Conservation (phyloP, 345 rosid genomes). For the Hypericum androsaemum region DNA sequence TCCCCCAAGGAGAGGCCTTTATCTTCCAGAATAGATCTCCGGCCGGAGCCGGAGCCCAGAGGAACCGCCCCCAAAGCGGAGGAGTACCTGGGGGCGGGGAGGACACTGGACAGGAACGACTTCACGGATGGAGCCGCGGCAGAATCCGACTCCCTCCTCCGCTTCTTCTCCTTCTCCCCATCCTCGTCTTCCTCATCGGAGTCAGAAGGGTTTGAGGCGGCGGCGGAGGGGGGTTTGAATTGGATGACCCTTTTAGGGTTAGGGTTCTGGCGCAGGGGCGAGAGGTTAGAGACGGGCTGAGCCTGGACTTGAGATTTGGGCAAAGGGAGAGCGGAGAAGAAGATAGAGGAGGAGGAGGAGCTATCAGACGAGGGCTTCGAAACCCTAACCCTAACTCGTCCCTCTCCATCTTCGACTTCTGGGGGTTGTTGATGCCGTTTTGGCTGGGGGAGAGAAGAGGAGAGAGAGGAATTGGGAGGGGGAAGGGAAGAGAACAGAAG, state of each 20-base stretch:
- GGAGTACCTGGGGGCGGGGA: conserved; percentile 70
- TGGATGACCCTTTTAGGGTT: conserved; percentile 54
- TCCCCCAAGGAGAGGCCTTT: conserved; percentile 24
- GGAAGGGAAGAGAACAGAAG: conserved; percentile 14
- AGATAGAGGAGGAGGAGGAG: conserved; percentile 6
- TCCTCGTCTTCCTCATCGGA: conserved; percentile 33
- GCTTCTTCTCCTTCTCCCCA: conserved; percentile 36
- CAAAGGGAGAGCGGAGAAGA: conserved; percentile 44
- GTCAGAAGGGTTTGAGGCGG: conserved; percentile 16
- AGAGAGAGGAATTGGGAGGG: conserved; percentile 25
- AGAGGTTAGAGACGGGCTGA: conserved; percentile 1
- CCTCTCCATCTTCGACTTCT: conserved; percentile 7
- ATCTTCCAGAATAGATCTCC: conserved; percentile 55
- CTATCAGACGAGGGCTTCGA: background rate
- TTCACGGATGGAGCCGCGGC: conserved; percentile 34
- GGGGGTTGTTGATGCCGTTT: conserved; percentile 18
- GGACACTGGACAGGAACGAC: conserved; percentile 53
- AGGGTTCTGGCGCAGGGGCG: conserved; percentile 8
- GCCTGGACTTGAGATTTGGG: conserved; percentile 28
- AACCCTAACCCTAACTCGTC: conserved; percentile 6
- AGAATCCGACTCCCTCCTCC: conserved; percentile 23
- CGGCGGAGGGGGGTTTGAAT: conserved; percentile 48
- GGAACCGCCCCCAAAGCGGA: conserved; percentile 52
- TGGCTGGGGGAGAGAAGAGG: conserved; percentile 44
- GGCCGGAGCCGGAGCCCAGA: conserved; percentile 39